Evolutionary conservation across 371 early-diverging fungal species (phyloP).

Genomic region (Mortierella sp.): DNA sequence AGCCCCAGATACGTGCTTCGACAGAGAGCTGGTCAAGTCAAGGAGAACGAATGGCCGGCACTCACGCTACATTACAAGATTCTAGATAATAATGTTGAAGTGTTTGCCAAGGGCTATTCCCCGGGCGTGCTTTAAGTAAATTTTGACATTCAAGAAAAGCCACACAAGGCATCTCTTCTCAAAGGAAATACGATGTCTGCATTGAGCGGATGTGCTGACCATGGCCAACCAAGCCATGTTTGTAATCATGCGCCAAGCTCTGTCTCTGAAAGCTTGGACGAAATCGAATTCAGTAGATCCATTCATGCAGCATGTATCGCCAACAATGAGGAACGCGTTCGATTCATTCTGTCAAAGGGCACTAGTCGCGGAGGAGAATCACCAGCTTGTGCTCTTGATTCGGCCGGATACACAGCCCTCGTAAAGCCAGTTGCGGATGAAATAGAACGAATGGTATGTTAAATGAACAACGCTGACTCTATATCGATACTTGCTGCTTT

Average conservation of each 20-base stretch:
- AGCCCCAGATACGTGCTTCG: slow-evolving; percentile 58
- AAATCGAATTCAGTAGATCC: slow-evolving; percentile 49
- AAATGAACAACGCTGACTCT: no score
- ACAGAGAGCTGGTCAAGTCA: slow-evolving; percentile 46
- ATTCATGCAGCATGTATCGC: slow-evolving; percentile 49
- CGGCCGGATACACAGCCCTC: slow-evolving; percentile 50
- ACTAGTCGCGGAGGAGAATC: slow-evolving; percentile 17
- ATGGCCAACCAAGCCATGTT: slow-evolving; percentile 33
- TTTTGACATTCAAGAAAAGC: no score
- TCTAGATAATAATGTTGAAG: slow-evolving; percentile 73
- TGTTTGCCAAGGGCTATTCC: slow-evolving; percentile 77
- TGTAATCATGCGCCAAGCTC: slow-evolving; percentile 35
- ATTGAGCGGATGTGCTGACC: slow-evolving; percentile 15
- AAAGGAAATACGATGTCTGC: background rate
- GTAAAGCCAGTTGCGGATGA: background rate
- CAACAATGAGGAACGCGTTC: slow-evolving; percentile 32
- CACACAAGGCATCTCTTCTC: no score
- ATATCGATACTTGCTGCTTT: background rate
- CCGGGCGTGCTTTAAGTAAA: slow-evolving; percentile 36
- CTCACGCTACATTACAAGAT: slow-evolving; percentile 72
- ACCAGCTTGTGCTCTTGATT: slow-evolving; percentile 31
- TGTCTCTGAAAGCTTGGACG: slow-evolving; percentile 40
- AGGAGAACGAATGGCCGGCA: slow-evolving; percentile 53
- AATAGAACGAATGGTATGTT: no score
- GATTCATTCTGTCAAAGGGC: slow-evolving; percentile 31